phyloP scores from a whole-genome alignment of 2,329 filamentous ascomycete species.

The Sporothrix humicola region DNA sequence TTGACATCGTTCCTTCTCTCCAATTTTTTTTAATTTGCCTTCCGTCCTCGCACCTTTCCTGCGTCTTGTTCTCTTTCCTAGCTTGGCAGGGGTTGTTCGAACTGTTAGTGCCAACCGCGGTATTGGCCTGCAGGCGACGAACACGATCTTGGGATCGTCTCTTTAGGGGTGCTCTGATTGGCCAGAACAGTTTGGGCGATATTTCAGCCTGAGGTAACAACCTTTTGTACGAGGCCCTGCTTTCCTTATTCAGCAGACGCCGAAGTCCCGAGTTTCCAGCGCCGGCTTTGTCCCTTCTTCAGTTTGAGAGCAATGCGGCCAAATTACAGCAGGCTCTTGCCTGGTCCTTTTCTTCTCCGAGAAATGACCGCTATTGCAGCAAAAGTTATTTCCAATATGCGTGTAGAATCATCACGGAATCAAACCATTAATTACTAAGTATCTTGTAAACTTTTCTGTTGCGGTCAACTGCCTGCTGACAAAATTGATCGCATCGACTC shows the following conservation, averaged over 20 bases:
- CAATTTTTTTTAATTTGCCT: neutral
- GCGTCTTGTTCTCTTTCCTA: neutral
- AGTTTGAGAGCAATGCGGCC: neutral
- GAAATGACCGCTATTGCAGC: constrained; percentile 6
- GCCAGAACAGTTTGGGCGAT: neutral
- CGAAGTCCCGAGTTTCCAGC: constrained; percentile 26
- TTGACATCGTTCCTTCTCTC: neutral
- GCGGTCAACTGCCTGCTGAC: neutral
- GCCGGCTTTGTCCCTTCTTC: neutral
- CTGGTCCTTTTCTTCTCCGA: neutral
- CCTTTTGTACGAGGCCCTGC: neutral
- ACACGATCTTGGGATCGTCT: constrained; percentile 20
- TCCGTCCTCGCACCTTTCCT: neutral
- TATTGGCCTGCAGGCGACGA: constrained; percentile 5
- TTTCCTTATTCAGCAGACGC: constrained; percentile 27
- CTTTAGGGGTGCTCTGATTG: neutral
- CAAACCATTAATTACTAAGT: neutral
- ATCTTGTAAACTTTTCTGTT: neutral
- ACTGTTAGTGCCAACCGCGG: constrained; percentile 20
- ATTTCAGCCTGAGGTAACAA: neutral
- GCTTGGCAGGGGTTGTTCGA: constrained; percentile 24
- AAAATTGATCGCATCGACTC: neutral
- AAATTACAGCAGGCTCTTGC: neutral
- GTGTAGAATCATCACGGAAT: neutral
- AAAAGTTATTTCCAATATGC: neutral